Evolutionary conservation across 345 rosid species (phyloP).

Genomic region (Durio zibethinus): DNA sequence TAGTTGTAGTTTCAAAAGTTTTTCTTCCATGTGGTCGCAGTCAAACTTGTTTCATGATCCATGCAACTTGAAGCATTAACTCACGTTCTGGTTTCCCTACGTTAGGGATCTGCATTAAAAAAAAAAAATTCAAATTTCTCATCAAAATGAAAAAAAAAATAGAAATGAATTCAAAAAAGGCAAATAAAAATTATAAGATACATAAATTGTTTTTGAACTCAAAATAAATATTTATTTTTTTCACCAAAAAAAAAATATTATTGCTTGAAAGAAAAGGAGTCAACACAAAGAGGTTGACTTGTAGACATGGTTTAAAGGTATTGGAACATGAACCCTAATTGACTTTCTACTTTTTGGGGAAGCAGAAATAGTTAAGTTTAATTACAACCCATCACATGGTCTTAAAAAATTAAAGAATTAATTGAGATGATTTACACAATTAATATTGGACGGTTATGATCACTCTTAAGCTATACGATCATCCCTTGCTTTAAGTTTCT

Average conservation of each 20-base stretch:
- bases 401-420: background rate
- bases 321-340: background rate
- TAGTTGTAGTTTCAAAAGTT: background rate
- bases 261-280: background rate
- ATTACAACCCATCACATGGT: constrained; percentile 1
- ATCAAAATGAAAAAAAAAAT: background rate
- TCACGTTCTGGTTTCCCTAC: constrained; percentile 21
- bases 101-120: too few relatives aligned
- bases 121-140: background rate
- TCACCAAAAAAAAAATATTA: background rate
- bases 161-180: background rate
- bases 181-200: background rate
- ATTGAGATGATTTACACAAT: background rate
- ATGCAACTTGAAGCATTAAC: background rate
- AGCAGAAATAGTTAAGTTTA: background rate
- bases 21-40: constrained; percentile 40
- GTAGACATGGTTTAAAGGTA: background rate
- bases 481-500: background rate
- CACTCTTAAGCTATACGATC: constrained; percentile 8
- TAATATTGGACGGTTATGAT: constrained; percentile 33
- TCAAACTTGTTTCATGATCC: background rate
- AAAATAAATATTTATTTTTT: too few relatives aligned
- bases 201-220: background rate
- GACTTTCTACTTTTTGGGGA: constrained; percentile 8
- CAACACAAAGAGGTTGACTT: constrained; percentile 3